Evolutionary conservation across 768 basidiomycete genomes (phyloP).

Genomic region (Collybiopsis confluens): DNA sequence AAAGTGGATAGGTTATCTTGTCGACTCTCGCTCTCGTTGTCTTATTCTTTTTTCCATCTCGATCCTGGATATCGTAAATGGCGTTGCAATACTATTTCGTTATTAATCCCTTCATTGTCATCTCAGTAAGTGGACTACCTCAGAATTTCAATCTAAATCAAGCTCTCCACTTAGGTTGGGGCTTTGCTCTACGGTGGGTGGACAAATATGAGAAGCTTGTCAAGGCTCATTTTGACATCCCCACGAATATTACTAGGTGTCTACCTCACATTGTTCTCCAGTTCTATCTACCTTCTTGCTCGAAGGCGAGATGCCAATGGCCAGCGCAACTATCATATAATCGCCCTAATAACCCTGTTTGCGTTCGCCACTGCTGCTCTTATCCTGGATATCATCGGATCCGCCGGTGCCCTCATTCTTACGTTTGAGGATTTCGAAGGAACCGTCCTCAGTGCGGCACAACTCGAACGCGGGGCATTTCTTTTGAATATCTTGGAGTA

Average conservation of each 20-base stretch:
- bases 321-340: not conserved
- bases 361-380: not conserved
- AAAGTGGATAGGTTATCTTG: too few relatives aligned
- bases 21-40: too few relatives aligned
- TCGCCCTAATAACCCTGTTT: not conserved
- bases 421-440: not conserved
- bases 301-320: not conserved
- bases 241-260: not conserved
- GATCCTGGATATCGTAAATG: too few relatives aligned
- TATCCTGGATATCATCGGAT: not conserved
- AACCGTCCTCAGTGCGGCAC: not conserved
- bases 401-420: not conserved
- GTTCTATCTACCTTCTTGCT: not conserved
- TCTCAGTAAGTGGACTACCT: not conserved
- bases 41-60: too few relatives aligned
- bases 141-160: not conserved
- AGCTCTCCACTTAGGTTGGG: too few relatives aligned
- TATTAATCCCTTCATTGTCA: not conserved
- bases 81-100: not conserved
- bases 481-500: conserved; percentile 1
- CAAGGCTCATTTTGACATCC: too few relatives aligned
- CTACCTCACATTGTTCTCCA: not conserved
- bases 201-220: too few relatives aligned
- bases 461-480: not conserved
- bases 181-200: conserved; percentile 1